Conservation (phyloP, 345 rosid species). For the Eucalyptus camaldulensis region DNA sequence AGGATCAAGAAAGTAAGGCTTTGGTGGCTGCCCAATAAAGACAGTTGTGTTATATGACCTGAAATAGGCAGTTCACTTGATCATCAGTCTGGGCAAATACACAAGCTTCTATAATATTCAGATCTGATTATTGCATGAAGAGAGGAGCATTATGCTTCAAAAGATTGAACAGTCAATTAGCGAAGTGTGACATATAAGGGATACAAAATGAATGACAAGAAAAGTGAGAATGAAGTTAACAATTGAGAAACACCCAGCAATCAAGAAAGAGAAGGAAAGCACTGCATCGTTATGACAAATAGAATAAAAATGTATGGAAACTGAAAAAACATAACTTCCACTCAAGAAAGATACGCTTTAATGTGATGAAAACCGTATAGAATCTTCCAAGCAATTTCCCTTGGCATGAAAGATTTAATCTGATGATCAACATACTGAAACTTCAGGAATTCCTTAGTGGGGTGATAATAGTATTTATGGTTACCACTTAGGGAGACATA, state of each 20-base stretch:
- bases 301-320: neutral
- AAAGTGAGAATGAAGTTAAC: neutral
- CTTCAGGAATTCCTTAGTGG: neutral
- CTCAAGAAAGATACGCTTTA: neutral
- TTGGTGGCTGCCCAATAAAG: slow-evolving; percentile 64
- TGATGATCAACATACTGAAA: neutral
- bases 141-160: neutral
- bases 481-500: neutral
- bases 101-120: neutral
- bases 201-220: neutral
- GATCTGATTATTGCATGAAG: neutral
- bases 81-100: neutral
- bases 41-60: slow-evolving; percentile 68
- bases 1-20: slow-evolving; percentile 84
- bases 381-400: neutral
- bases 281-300: neutral
- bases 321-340: neutral
- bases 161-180: neutral
- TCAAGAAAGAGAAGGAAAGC: neutral
- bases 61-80: neutral
- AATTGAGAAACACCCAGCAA: neutral
- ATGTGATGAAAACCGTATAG: neutral
- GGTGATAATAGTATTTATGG: neutral
- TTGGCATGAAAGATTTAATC: neutral
- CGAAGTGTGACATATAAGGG: neutral